Percentiles rank a stretch among this genome's conserved stretches.
phyloP scores from a whole-genome alignment of 495 filamentous ascomycete species.

The Sporormia fimetaria region DNA sequence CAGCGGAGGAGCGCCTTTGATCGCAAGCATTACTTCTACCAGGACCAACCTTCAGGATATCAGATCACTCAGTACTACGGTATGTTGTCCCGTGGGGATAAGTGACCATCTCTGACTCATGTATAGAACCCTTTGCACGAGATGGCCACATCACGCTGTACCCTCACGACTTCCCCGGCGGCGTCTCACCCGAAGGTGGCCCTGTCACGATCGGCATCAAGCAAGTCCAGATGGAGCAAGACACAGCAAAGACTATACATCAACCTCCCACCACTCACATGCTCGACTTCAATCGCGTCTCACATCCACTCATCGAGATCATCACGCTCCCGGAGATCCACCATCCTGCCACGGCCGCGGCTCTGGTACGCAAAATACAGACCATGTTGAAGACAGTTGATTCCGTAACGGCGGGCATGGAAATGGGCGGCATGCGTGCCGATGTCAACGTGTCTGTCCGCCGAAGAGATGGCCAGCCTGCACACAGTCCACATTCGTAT shows the following conservation, averaged over 20 bases:
- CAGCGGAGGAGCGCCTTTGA: constrained; percentile 72
- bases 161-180: constrained; percentile 50
- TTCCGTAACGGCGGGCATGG: constrained; percentile 83
- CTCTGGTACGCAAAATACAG: constrained; percentile 82
- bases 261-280: constrained; percentile 61
- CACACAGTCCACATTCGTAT: constrained; percentile 35
- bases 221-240: constrained; percentile 93
- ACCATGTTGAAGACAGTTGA: constrained; percentile 64
- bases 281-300: constrained; percentile 89
- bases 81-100: constrained; percentile 28
- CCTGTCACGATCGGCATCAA: constrained; percentile 66
- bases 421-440: constrained; percentile 76
- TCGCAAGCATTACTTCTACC: constrained; percentile 97
- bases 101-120: not conserved
- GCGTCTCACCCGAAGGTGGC: constrained; percentile 61
- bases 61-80: constrained; percentile 94
- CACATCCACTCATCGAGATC: constrained; percentile 84
- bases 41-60: constrained; percentile 91
- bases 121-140: constrained; percentile 62
- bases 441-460: constrained; percentile 93
- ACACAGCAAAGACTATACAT: constrained; percentile 87
- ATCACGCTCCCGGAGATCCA: constrained; percentile 85
- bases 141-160: constrained; percentile 61
- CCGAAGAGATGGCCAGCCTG: constrained; percentile 36
- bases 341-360: constrained; percentile 70